Base-by-base conservation (phyloP, 768 basidiomycete species). In the Suillus placidus region DNA sequence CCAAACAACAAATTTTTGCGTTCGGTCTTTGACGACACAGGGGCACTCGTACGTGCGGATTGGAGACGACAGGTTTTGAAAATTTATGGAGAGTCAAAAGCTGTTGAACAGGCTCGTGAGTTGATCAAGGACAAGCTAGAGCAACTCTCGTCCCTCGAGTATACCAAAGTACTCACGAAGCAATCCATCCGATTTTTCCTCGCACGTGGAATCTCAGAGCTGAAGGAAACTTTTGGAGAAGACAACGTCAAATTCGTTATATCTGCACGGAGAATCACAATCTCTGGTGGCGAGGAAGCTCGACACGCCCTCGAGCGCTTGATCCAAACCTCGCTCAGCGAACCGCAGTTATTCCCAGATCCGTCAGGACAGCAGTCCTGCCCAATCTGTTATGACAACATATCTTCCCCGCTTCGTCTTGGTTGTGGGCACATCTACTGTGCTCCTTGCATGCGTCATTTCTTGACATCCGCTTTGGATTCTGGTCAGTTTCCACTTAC, bases 371-470 rank as follows among this genome's bases (percentile, higher is more conserved):
- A 47, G 34, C 67, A 70, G 18, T 68, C 62, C 4, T 90, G 88
- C 68, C 87, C 88, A 6, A 78, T 90, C 54, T 90, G 88, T 69
- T 82, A 80, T 58, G 82, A 84, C 65, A 68, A 4, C 1, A 61
- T 77, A 14, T 82, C 12, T 70, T 80, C 23, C 84, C 88, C 1
- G 69, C 86, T 32, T 78, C 79, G 60, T 16, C 79, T 93, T 1
- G 77, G 74, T 5, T 94, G 92, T 66, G 86, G 88, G 0, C 92
- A 94, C 71, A 66, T 69, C 0, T 92, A 87, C 81, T 94, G 92
- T 71, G 81, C 82, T 20, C 71, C 80, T 0, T 94, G 92, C 66
- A 70, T 93, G 13, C 70, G 76, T 16, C 78, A 80, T 60, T 90
- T 90, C 69, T 78, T 93, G 38, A 76, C 75, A 16, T 84, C 90